A percentile compares a stretch with the other conserved stretches of the same genome.
These are phyloP conservation scores for Ensete ventricosum DNA, from an alignment of 176 grass and related monocot genomes.

Conservation along the genomic window DNA sequence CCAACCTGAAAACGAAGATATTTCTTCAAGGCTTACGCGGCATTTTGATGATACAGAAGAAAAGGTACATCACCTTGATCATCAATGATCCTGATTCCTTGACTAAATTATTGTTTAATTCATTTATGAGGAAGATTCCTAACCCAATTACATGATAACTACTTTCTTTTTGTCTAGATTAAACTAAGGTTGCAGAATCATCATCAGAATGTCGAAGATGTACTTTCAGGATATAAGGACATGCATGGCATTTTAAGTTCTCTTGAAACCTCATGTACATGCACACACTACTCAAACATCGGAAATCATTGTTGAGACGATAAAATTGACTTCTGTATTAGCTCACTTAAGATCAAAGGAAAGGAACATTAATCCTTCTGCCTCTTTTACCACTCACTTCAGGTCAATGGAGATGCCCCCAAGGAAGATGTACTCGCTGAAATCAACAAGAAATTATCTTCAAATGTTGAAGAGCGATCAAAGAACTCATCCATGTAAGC, in stretches of 20 bases:
- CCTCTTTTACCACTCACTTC: neutral
- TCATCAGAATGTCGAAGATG: conserved; percentile 74
- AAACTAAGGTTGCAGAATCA: conserved; percentile 79
- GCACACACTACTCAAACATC: too few relatives aligned
- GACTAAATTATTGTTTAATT: neutral
- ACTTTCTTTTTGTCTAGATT: conserved; percentile 29
- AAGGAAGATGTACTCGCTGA: conserved; percentile 58
- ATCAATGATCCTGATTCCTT: too few relatives aligned
- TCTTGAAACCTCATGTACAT: neutral
- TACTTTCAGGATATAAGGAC: conserved; percentile 62
- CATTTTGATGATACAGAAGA: conserved; percentile 97
- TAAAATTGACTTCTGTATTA: too few relatives aligned
- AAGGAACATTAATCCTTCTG: neutral
- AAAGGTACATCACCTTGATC: conserved; percentile 38
- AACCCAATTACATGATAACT: neutral
- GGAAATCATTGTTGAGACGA: too few relatives aligned
- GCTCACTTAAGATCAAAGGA: too few relatives aligned
- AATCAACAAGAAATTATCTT: conserved; percentile 48
- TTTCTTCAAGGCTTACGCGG: conserved; percentile 70
- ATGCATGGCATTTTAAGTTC: conserved; percentile 42
- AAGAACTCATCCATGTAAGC: too few relatives aligned
- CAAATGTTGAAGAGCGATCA: conserved; percentile 10
- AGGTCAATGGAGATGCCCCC: conserved; percentile 24
- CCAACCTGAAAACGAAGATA: conserved; percentile 92
- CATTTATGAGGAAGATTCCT: neutral